phyloP scores from a whole-genome alignment of 2,329 filamentous ascomycete species.

The Hawksworthiomyces lignivorus region DNA sequence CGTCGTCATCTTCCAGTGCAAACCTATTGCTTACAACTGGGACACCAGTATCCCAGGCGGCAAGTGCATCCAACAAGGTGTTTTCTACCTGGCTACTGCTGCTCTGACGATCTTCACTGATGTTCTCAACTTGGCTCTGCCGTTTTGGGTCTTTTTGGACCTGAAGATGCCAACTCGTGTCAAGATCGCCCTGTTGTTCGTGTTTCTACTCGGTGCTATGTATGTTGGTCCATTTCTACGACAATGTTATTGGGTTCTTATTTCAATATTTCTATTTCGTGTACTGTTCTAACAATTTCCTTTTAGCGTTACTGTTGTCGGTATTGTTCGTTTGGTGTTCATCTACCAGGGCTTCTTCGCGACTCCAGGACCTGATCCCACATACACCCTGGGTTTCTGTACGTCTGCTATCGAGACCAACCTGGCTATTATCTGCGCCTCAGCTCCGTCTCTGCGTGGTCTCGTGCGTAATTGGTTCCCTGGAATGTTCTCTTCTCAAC shows the following conservation, averaged over 20 bases:
- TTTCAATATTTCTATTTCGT: not conserved
- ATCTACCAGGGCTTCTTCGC: constrained; percentile 26
- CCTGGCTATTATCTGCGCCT: constrained; percentile 34
- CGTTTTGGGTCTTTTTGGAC: constrained; percentile 27
- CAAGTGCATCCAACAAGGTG: constrained; percentile 25
- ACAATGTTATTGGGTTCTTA: too few species aligned
- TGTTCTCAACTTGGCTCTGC: constrained; percentile 32
- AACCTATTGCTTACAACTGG: constrained; percentile 37
- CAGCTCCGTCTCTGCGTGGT: constrained; percentile 19
- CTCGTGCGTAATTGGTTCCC: constrained; percentile 16
- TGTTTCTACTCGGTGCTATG: constrained; percentile 26
- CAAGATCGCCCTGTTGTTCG: constrained; percentile 23
- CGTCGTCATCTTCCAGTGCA: constrained; percentile 30
- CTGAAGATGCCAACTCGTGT: constrained; percentile 23
- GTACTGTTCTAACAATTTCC: not conserved
- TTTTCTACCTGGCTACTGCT: constrained; percentile 26
- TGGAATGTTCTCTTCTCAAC: constrained; percentile 14
- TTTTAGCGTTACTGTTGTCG: constrained; percentile 27
- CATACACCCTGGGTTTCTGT: constrained; percentile 27
- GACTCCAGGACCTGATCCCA: constrained; percentile 17
- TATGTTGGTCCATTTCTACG: constrained; percentile 12
- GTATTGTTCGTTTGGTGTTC: constrained; percentile 26
- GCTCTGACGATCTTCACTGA: constrained; percentile 37
- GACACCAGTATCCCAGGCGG: constrained; percentile 30
- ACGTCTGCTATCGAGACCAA: constrained; percentile 33